Conservation (phyloP, 768 basidiomycete species). For the Coprinellus aureogranulatus region DNA sequence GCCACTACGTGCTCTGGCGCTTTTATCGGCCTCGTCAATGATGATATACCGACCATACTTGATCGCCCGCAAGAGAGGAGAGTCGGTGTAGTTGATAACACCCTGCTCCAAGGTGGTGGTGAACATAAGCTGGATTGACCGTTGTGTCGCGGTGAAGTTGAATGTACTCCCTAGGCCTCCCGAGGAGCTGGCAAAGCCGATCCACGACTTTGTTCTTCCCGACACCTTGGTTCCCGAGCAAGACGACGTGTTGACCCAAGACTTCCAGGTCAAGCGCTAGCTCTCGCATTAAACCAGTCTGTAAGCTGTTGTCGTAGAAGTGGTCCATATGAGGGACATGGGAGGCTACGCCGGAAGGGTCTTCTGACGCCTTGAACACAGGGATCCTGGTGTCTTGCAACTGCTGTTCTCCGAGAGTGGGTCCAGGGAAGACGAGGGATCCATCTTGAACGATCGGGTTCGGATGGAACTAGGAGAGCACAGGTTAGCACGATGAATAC, state of each 20-base stretch:
- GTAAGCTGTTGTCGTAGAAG: conserved; percentile 68
- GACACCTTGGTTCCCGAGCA: conserved; percentile 71
- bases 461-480: conserved; percentile 46
- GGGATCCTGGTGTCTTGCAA: conserved; percentile 37
- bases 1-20: conserved; percentile 73
- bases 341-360: conserved; percentile 53
- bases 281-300: conserved; percentile 66
- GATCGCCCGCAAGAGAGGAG: conserved; percentile 64
- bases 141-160: conserved; percentile 71
- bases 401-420: conserved; percentile 32
- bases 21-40: conserved; percentile 71
- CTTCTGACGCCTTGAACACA: conserved; percentile 46
- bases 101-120: conserved; percentile 59
- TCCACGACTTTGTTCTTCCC: conserved; percentile 73
- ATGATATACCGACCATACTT: conserved; percentile 62
- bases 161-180: conserved; percentile 64
- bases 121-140: conserved; percentile 69
- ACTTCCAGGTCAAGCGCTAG: conserved; percentile 62
- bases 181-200: conserved; percentile 59
- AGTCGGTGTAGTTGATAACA: conserved; percentile 59
- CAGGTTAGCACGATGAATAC: conserved; percentile 5
- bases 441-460: conserved; percentile 38
- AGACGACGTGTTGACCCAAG: conserved; percentile 60
- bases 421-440: conserved; percentile 45
- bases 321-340: conserved; percentile 68